A percentile compares a stretch with the other conserved stretches of the same genome.
phyloP scores from a whole-genome alignment of 2,329 filamentous ascomycete species.

The Penicillium sp. region DNA sequence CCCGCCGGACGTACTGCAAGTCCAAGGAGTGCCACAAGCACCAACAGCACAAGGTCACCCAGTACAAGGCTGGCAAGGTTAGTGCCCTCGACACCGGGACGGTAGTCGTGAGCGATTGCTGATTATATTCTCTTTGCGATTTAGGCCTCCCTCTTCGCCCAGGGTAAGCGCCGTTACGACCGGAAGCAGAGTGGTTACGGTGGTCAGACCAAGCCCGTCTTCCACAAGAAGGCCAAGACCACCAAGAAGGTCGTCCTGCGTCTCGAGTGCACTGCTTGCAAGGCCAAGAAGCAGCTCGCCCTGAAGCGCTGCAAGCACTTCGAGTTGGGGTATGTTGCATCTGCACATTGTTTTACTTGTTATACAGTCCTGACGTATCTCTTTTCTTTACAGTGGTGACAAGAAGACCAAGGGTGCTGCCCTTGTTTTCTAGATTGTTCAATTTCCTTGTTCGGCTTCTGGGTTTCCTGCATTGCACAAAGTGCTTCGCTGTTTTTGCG shows the following conservation, averaged over 20 bases:
- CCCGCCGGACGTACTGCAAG: conserved; percentile 96
- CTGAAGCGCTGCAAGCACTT: conserved; percentile 99
- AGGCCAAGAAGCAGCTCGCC: conserved; percentile 95
- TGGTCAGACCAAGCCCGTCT: conserved; percentile 99
- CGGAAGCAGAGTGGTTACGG: conserved; percentile 99
- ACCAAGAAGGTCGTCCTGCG: conserved; percentile 99
- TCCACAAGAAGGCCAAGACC: conserved; percentile 99
- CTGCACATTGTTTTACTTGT: background rate
- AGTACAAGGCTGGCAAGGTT: conserved; percentile 96
- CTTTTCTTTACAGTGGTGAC: conserved; percentile 73
- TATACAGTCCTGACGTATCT: conserved; percentile 44
- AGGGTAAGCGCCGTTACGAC: conserved; percentile 99
- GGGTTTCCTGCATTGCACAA: conserved; percentile 44
- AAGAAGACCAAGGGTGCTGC: conserved; percentile 99
- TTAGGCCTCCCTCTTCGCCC: conserved; percentile 86
- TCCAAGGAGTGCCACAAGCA: conserved; percentile 92
- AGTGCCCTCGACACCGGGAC: conserved; percentile 29
- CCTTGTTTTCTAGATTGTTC: conserved; percentile 86
- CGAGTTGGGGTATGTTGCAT: conserved; percentile 82
- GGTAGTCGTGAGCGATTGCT: conserved; percentile 24
- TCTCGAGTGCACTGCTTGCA: conserved; percentile 96
- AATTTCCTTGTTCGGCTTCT: conserved; percentile 45
- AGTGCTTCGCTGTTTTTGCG: conserved; percentile 33
- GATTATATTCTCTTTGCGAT: conserved; percentile 22
- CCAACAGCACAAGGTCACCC: conserved; percentile 89